Percentiles rank a stretch among this genome's conserved stretches.
Conservation (phyloP, 75 land plant genomes). For the Ceratopteris richardii region DNA sequence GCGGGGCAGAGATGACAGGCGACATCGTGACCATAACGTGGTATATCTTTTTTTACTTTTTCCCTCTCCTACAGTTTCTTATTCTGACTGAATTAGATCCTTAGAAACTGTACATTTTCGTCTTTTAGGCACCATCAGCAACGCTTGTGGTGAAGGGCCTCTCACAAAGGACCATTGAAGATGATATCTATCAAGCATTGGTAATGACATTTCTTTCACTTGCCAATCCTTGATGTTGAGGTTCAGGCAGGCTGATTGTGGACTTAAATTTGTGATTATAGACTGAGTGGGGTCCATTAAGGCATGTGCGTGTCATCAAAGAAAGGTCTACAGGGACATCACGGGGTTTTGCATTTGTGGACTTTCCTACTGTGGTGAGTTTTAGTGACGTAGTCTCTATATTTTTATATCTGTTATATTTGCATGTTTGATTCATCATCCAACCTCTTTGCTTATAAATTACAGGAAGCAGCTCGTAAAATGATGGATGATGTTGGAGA, state of each 20-base stretch:
- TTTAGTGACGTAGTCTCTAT: background rate
- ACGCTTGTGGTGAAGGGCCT: slow-evolving; percentile 49
- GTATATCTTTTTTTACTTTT: slow-evolving; percentile 1
- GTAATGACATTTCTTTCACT: slow-evolving; percentile 13
- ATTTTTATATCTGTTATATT: no score
- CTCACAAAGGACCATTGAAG: slow-evolving; percentile 37
- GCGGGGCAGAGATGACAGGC: slow-evolving; percentile 21
- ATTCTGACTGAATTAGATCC: background rate
- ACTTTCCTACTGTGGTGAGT: slow-evolving; percentile 39
- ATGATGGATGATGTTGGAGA: slow-evolving; percentile 42
- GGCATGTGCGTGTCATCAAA: slow-evolving; percentile 43
- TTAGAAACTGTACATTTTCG: no score
- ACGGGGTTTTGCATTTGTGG: slow-evolving; percentile 44
- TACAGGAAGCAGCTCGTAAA: slow-evolving; percentile 41
- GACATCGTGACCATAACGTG: slow-evolving; percentile 3
- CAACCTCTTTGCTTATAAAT: background rate
- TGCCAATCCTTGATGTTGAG: no score
- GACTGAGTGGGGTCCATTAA: slow-evolving; percentile 41
- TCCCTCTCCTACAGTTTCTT: background rate
- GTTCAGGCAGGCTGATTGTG: no score
- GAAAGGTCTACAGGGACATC: slow-evolving; percentile 36
- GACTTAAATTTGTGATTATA: no score
- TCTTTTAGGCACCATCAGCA: slow-evolving; percentile 35
- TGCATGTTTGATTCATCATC: background rate
- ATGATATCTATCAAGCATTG: slow-evolving; percentile 35